A percentile compares a stretch with the other conserved stretches of the same genome.
Evolutionary conservation across 2,329 filamentous ascomycete species (phyloP).

Genomic region (Pyricularia pennisetigena): DNA sequence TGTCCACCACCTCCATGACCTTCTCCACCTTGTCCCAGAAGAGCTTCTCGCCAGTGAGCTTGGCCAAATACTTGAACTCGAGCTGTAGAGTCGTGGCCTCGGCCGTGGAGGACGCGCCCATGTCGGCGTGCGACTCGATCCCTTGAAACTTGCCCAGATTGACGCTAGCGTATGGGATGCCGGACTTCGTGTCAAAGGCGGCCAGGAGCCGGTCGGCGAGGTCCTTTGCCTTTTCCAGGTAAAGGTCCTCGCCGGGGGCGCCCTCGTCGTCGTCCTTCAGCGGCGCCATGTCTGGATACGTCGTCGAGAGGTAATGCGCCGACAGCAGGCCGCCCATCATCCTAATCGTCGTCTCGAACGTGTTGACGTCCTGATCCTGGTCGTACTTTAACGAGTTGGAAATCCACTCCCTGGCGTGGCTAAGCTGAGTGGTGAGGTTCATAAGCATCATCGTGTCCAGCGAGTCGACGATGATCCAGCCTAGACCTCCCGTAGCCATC

Average conservation of each 20-base stretch:
- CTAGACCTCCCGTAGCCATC: slow-evolving; percentile 83
- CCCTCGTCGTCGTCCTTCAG: slow-evolving; percentile 62
- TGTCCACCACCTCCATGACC: slow-evolving; percentile 81
- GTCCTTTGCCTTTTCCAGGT: slow-evolving; percentile 91
- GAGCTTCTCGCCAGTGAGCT: slow-evolving; percentile 81
- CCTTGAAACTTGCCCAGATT: slow-evolving; percentile 72
- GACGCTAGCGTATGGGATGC: slow-evolving; percentile 83
- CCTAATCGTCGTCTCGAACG: slow-evolving; percentile 94
- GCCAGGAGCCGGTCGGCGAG: slow-evolving; percentile 78
- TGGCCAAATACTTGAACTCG: slow-evolving; percentile 94
- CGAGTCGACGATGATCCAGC: slow-evolving; percentile 97
- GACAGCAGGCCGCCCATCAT: slow-evolving; percentile 92
- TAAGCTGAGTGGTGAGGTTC: slow-evolving; percentile 82
- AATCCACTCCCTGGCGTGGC: slow-evolving; percentile 84
- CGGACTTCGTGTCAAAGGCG: slow-evolving; percentile 80
- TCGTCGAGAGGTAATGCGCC: slow-evolving; percentile 87
- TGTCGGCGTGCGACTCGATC: slow-evolving; percentile 72
- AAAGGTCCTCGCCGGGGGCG: slow-evolving; percentile 74
- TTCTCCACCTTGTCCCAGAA: slow-evolving; percentile 92
- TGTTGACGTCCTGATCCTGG: slow-evolving; percentile 91
- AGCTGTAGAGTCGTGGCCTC: slow-evolving; percentile 89
- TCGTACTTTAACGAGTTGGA: slow-evolving; percentile 72
- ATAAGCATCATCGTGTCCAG: slow-evolving; percentile 97
- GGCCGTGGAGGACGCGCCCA: slow-evolving; percentile 84
- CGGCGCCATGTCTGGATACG: slow-evolving; percentile 70